Evolutionary conservation across 2,329 filamentous ascomycete genomes (phyloP).

Genomic region (Lecanoromycetidae sp.): DNA sequence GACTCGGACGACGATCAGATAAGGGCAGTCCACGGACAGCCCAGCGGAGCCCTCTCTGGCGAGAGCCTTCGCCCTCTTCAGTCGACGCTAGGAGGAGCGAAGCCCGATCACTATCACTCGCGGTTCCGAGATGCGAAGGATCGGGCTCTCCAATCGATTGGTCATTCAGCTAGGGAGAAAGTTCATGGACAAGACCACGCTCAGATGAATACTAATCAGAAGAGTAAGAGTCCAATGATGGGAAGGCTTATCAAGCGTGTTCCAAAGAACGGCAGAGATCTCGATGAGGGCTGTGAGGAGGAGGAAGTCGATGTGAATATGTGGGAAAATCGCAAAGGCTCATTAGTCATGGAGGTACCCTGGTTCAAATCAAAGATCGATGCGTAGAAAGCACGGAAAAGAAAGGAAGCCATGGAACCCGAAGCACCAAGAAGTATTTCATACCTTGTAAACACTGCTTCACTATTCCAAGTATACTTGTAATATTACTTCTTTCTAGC

Average conservation of each 20-base stretch:
- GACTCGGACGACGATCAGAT: not conserved
- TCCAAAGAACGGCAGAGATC: not conserved
- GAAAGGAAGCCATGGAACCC: no score
- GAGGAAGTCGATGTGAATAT: constrained; percentile 13
- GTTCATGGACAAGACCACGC: no score
- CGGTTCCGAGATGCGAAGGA: no score
- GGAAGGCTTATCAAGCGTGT: not conserved
- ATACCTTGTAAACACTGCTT: no score
- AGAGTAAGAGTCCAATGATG: not conserved
- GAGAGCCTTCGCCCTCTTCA: not conserved
- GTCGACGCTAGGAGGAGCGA: not conserved
- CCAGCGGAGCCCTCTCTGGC: not conserved
- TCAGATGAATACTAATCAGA: not conserved
- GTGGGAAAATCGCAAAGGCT: no score
- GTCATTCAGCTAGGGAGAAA: not conserved
- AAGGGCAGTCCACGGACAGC: not conserved
- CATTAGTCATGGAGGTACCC: no score
- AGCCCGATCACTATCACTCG: no score
- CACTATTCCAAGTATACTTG: no score
- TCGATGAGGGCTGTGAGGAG: constrained; percentile 5
- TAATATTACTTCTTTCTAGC: no score
- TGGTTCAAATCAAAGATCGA: not conserved
- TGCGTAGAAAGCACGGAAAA: no score
- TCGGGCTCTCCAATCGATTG: no score
- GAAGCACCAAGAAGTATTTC: no score